phyloP scores from a whole-genome alignment of 202 grass and related monocot species.

The Carex sylvatica region DNA sequence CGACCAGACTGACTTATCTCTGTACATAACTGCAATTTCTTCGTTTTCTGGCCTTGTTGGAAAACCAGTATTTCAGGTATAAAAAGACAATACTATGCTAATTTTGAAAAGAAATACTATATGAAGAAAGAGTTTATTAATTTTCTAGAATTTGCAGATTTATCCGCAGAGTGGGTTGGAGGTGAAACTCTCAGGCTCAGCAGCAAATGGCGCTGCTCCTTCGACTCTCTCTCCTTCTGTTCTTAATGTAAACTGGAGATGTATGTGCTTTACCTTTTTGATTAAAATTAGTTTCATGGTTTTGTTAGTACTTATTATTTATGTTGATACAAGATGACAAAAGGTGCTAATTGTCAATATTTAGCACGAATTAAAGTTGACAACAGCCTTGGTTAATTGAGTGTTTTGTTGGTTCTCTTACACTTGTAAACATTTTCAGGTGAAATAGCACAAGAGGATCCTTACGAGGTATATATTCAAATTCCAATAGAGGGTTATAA shows the following conservation, averaged over 20 bases:
- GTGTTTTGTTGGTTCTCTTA: neutral
- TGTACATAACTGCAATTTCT: slow-evolving; percentile 80
- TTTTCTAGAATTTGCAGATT: slow-evolving; percentile 45
- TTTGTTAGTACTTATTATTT: neutral
- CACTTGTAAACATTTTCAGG: slow-evolving; percentile 40
- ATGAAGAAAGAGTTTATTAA: neutral
- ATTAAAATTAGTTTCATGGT: neutral
- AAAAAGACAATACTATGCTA: slow-evolving; percentile 13
- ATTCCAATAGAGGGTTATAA: slow-evolving; percentile 80
- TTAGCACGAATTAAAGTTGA: neutral
- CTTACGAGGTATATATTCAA: slow-evolving; percentile 66
- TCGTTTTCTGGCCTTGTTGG: slow-evolving; percentile 55
- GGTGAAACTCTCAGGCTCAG: slow-evolving; percentile 63
- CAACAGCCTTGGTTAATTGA: neutral
- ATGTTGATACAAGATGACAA: neutral
- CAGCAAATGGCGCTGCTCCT: slow-evolving; percentile 46
- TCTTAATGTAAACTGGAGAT: slow-evolving; percentile 87
- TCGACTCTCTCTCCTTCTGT: slow-evolving; percentile 80
- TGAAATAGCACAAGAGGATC: slow-evolving; percentile 51
- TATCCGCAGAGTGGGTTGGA: slow-evolving; percentile 65
- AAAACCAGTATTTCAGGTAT: slow-evolving; percentile 72
- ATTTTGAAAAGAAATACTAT: neutral
- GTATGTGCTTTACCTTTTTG: slow-evolving; percentile 42
- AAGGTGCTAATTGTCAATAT: neutral
- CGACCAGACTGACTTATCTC: slow-evolving; percentile 68